These are phyloP conservation scores for Rhododendron vialii DNA, from an alignment of 148 eudicot species.

Conservation along the genomic window DNA sequence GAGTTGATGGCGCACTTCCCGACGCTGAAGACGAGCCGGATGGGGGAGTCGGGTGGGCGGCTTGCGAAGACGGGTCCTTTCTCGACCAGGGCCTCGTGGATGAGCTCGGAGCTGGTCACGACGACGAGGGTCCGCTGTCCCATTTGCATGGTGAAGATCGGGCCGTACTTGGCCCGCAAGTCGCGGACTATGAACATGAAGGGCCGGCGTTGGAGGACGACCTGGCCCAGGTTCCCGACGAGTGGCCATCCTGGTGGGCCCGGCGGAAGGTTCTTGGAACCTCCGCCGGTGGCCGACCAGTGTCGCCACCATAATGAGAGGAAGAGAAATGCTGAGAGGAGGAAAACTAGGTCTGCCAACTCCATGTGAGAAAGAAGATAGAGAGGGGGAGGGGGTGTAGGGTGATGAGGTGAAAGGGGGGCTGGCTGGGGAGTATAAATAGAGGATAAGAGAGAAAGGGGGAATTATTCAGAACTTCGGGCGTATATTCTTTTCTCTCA, in stretches of 20 bases:
- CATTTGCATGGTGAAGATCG: conserved; percentile 93
- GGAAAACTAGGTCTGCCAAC: conserved; percentile 40
- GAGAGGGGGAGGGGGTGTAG: neutral
- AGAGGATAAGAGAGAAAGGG: neutral
- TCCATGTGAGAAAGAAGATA: conserved; percentile 38
- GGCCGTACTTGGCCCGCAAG: conserved; percentile 66
- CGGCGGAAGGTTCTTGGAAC: conserved; percentile 59
- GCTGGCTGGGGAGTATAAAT: neutral
- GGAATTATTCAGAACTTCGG: neutral
- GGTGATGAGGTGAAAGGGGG: neutral
- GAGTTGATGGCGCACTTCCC: conserved; percentile 97
- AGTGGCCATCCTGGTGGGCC: conserved; percentile 96
- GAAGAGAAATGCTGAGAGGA: conserved; percentile 32
- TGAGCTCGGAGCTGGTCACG: conserved; percentile 68
- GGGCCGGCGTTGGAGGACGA: conserved; percentile 63
- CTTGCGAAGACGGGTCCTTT: conserved; percentile 65
- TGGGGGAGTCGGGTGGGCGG: conserved; percentile 85
- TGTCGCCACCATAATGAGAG: conserved; percentile 56
- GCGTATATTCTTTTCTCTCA: too few species aligned
- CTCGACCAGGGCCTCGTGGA: conserved; percentile 82
- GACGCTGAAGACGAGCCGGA: conserved; percentile 67
- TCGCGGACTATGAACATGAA: conserved; percentile 74
- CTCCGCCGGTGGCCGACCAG: conserved; percentile 24
- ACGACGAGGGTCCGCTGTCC: conserved; percentile 81
- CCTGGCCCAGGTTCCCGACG: conserved; percentile 80